Evolutionary conservation across 2,329 filamentous ascomycete genomes (phyloP).

Genomic region (Bipolaris sorokiniana): DNA sequence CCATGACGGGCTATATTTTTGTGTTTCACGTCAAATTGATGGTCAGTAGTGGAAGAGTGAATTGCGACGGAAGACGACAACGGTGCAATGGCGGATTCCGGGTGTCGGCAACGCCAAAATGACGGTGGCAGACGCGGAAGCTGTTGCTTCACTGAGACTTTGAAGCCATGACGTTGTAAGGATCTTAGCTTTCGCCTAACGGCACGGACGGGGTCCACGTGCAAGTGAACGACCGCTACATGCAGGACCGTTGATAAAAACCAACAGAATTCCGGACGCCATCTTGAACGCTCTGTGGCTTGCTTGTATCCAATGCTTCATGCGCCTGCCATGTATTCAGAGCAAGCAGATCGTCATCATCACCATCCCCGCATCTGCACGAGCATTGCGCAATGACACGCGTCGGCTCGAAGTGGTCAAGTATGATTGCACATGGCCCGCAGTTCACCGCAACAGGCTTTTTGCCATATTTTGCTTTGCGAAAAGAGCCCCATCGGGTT

Average conservation of each 20-base stretch:
- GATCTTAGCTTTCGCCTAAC: slow-evolving; percentile 16
- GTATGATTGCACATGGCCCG: background rate
- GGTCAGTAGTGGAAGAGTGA: background rate
- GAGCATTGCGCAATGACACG: background rate
- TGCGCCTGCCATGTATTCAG: background rate
- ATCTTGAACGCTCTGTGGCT: background rate
- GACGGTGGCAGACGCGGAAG: slow-evolving; percentile 19
- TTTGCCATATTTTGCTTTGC: background rate
- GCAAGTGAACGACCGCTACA: slow-evolving; percentile 14
- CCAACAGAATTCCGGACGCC: slow-evolving; percentile 4
- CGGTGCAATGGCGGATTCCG: slow-evolving; percentile 10
- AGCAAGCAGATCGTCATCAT: background rate
- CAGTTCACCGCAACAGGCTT: background rate
- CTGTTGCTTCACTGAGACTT: slow-evolving; percentile 22
- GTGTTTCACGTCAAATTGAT: background rate
- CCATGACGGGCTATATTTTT: slow-evolving; percentile 29
- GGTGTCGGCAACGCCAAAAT: slow-evolving; percentile 18
- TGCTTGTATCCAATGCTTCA: background rate
- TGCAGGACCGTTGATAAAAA: slow-evolving; percentile 13
- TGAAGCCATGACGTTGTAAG: slow-evolving; percentile 21
- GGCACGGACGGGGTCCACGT: slow-evolving; percentile 16
- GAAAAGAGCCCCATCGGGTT: background rate
- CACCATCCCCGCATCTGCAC: background rate
- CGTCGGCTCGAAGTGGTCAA: background rate
- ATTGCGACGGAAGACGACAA: slow-evolving; percentile 4